Evolutionary conservation across 257 asterid species (phyloP), one percentile per base, ranked within the genome.

Genomic region (Lavandula angustifolia): DNA sequence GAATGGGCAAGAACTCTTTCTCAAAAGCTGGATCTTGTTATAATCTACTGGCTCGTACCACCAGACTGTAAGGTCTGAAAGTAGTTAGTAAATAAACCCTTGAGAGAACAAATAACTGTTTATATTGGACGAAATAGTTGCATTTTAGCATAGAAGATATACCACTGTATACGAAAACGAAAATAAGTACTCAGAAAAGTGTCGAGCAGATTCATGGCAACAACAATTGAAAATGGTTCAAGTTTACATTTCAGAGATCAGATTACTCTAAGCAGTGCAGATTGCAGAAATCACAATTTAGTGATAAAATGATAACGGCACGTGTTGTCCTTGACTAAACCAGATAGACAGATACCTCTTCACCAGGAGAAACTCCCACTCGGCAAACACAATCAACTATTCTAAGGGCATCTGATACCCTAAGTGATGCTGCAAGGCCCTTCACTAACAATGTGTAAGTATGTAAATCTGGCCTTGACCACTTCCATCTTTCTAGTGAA

Each of bases 391-490:
- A 82, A 44, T 83, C 81, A 37, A 92, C 73, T 74, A 87, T 70
- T 73, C 61, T 72, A 66, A 92, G 83, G 60, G 98, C 97, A 76
- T 92, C 98, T 16, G 95, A 80, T 63, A 92, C 88, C 74, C 96
- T 89, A 27, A 89, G 68, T 12, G 70, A 68, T 49, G 86, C 82
- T 41, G 97, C 98, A 46, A 89, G 97, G 27, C 95, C 94, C 74
- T 64, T 83, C 59, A 87, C 80, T 60, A 89, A 77, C 62, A 82
- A 41, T 4, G 85, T 70, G 69, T 87, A 89, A n/a, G 84, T 84
- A 74, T 67, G 66, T 32, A 78, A 94, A 74, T 89, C 89, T 7
- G 98, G 96, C 78, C 95, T 85, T 33, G 97, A 84, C 97, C 98
- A 92, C 75, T 71, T 89, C 95, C 91, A 92, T 82, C 85, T 85